Base-by-base conservation (phyloP, 2,329 filamentous ascomycete genomes). In the Fusarium sulawesiense region DNA sequence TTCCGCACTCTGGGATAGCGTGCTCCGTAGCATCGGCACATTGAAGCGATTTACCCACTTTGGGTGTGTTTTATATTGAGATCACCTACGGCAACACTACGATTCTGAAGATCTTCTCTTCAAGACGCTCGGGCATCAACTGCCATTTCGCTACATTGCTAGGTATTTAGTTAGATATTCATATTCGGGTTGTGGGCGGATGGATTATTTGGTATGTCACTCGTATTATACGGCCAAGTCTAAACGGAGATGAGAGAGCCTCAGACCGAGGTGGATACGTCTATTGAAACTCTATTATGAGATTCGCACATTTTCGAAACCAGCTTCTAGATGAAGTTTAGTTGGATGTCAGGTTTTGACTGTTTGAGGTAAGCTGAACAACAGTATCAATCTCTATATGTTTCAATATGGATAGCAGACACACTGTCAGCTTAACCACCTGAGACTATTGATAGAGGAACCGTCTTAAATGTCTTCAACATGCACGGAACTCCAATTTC, bases 401-500 rank as follows among this genome's bases (percentile, higher is more conserved):
- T 37, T 37, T n/a, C 34, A 37, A 37, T 20, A 23, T 20, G 40
- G 12, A 21, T 40, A 21, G 37, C 25, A 55, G 40, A 32, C 51
- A 32, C 27, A 23, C 14, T 14, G 14, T 55, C 20, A 20, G 29
- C 20, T 34, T 27, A 13, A 13, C 7, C 29, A 37, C 53, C 41
- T 48, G 53, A 34, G 14, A 56, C 42, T 34, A 50, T 40, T 8
- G 30, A 56, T 20, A 21, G 30, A 29, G 48, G 29, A 13, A 29
- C 29, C 13, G 29, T 29, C 29, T 29, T 20, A 74, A 11, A 73
- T 60, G 60, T 85, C 83, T 4, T 81, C 77, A n/a, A 80, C 60
- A n/a, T 80, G 81, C n/a, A 87, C 68, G 30, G 83, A 6, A 83
- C 79, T 44, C 86, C 84, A 20, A 72, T 72, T 64, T 84, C 77